phyloP scores from a whole-genome alignment of 2,329 filamentous ascomycete species.

The Amauroascus niger region DNA sequence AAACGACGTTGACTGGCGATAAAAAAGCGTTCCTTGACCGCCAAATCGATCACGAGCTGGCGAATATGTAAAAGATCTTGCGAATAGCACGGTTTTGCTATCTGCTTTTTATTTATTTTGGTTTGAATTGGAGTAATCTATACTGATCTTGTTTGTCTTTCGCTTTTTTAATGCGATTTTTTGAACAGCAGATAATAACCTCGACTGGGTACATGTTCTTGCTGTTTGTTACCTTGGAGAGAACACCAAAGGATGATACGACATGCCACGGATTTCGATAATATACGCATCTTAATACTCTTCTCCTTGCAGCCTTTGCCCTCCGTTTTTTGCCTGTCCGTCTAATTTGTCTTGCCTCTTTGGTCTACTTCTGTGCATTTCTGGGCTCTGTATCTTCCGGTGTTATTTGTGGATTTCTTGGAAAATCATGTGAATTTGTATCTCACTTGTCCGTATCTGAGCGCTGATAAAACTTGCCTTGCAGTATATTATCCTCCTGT shows the following conservation, averaged over 20 bases:
- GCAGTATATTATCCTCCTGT: not conserved
- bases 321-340: not conserved
- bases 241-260: not conserved
- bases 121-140: not conserved
- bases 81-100: not conserved
- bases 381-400: not conserved
- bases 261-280: conserved; percentile 3
- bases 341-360: not conserved
- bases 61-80: conserved; percentile 61
- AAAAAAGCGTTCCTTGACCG: conserved; percentile 80
- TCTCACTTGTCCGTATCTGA: not conserved
- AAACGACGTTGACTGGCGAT: conserved; percentile 79
- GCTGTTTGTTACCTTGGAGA: not conserved
- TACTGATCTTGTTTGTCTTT: not conserved
- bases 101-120: not conserved
- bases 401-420: conserved; percentile 1
- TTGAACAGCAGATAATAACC: conserved; percentile 8
- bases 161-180: not conserved
- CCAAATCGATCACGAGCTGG: conserved; percentile 86
- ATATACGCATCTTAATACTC: conserved; percentile 8
- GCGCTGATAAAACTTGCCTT: not conserved
- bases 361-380: not conserved
- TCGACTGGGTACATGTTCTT: not conserved
- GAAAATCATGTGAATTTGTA: not conserved
- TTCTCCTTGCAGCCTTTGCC: not conserved